phyloP scores from a whole-genome alignment of 176 grass and related monocot species.

The Coix lacrymajobi region DNA sequence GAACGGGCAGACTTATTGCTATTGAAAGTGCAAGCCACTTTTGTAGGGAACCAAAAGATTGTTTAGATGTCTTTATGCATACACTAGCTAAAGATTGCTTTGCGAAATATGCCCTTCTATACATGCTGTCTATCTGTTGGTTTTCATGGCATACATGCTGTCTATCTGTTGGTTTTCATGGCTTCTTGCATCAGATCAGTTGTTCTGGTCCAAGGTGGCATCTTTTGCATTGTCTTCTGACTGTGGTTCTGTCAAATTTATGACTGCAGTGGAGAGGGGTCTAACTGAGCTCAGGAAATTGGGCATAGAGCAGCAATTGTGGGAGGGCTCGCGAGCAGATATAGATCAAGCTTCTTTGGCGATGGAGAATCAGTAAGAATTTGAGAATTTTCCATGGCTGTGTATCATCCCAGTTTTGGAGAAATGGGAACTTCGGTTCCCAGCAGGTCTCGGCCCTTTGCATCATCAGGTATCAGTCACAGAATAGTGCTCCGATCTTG shows the following conservation, averaged over 20 bases:
- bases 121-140: not conserved
- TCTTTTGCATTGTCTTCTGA: not conserved
- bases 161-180: not conserved
- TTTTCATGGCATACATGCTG: not conserved
- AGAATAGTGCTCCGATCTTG: not conserved
- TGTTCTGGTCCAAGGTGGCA: not conserved
- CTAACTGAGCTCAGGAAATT: constrained; percentile 85
- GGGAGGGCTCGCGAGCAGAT: constrained; percentile 80
- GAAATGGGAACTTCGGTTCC: constrained; percentile 19
- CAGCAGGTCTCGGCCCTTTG: constrained; percentile 6
- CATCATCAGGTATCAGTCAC: not conserved
- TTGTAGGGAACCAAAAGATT: not conserved
- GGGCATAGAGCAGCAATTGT: constrained; percentile 78
- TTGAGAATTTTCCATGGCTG: not conserved
- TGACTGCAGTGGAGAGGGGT: constrained; percentile 88
- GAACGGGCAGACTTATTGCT: not conserved
- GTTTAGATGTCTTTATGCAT: not conserved
- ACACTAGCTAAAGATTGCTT: not conserved
- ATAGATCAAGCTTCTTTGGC: constrained; percentile 57
- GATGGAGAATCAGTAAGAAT: constrained; percentile 41
- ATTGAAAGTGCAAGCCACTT: not conserved
- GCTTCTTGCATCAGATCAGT: not conserved
- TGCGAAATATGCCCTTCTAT: not conserved
- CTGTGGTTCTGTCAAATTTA: constrained; percentile 1
- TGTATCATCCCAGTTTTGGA: constrained; percentile 40